These are phyloP conservation scores for Thermochaetoides thermophila DNA, from an alignment of 495 filamentous ascomycete genomes.

Conservation along the genomic window DNA sequence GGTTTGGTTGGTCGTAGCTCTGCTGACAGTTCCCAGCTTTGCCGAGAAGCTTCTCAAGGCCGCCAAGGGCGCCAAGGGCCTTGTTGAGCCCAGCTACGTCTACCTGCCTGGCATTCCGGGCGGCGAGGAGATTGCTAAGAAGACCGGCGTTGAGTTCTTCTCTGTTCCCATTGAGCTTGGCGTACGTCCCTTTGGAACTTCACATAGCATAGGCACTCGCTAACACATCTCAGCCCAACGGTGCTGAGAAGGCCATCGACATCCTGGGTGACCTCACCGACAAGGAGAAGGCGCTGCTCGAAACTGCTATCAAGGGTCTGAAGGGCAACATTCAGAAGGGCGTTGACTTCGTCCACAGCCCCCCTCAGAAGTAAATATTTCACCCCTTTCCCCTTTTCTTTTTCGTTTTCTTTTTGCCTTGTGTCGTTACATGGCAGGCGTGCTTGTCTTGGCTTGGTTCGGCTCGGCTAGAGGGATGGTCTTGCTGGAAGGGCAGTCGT, in stretches of 20 bases:
- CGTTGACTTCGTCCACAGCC: slow-evolving; percentile 72
- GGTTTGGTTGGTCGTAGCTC: background rate
- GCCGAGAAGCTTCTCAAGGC: slow-evolving; percentile 88
- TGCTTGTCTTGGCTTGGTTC: no score
- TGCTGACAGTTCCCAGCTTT: slow-evolving; percentile 45
- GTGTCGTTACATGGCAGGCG: no score
- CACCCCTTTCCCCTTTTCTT: no score
- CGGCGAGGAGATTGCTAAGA: slow-evolving; percentile 69
- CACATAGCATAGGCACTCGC: no score
- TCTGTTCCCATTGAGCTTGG: slow-evolving; percentile 90
- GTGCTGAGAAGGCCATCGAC: slow-evolving; percentile 71
- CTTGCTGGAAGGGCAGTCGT: no score
- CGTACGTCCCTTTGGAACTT: slow-evolving; percentile 58
- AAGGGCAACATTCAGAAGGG: slow-evolving; percentile 92
- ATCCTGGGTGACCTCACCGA: slow-evolving; percentile 57
- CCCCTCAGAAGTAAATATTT: slow-evolving; percentile 35
- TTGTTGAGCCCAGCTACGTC: slow-evolving; percentile 87
- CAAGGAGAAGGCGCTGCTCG: slow-evolving; percentile 75
- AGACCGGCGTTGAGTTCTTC: slow-evolving; percentile 81
- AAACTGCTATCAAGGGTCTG: slow-evolving; percentile 54
- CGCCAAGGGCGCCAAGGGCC: slow-evolving; percentile 68
- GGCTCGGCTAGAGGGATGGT: no score
- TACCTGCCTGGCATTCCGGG: slow-evolving; percentile 84
- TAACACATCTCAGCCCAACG: slow-evolving; percentile 47
- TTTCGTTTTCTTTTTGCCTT: no score